Base-by-base conservation (phyloP, 306 rosid genomes). In the Quercus mongolica region DNA sequence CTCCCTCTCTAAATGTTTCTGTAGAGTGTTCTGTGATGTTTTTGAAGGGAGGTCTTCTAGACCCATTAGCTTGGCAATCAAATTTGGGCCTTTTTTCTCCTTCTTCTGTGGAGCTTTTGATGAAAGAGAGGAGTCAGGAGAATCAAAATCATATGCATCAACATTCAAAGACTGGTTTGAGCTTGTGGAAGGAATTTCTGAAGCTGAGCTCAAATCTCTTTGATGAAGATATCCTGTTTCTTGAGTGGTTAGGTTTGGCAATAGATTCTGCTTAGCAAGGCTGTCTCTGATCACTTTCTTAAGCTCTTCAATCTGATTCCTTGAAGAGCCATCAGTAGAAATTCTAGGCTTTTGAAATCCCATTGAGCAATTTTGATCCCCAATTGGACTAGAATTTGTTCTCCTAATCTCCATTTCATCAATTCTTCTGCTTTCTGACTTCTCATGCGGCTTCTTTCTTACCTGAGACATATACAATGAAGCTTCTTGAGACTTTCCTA, bases 31-130 rank as follows among this genome's bases (percentile, higher is more conserved):
- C 72, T 80, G 87, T 65, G 82, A 71, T 82, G 89, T 63, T 69
- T 83, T 86, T 65, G 83, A 67, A 10, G 97, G 82, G 58, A 72
- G 79, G 71, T 86, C 91, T 87, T 90, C 97, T 26, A 96, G 75
- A 61, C 98, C 98, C 99, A 96, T 93, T 69, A 96, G 87, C 93
- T 84, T 96, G 69, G 98, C 97, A 74, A 93, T 89, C 80, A 96
- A 79, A 79, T 82, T 91, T 26, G 88, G 79, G 26, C 92, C 86
- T 81, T 84, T 86, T 55, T 79, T 82, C 79, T 72, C 80, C 79
- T 72, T 84, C 61, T 61, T 73, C 83, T 76, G 86, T 2, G 83
- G 57, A 85, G 78, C 70, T 54, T 77, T 71, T 57, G 97, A 85
- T 55, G 92, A 79, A 73, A 74, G 62, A 9, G 85, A 83, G 78